Evolutionary conservation across 352 stramenopile genomes (phyloP).

Genomic region (Phytopythium helicoides): DNA sequence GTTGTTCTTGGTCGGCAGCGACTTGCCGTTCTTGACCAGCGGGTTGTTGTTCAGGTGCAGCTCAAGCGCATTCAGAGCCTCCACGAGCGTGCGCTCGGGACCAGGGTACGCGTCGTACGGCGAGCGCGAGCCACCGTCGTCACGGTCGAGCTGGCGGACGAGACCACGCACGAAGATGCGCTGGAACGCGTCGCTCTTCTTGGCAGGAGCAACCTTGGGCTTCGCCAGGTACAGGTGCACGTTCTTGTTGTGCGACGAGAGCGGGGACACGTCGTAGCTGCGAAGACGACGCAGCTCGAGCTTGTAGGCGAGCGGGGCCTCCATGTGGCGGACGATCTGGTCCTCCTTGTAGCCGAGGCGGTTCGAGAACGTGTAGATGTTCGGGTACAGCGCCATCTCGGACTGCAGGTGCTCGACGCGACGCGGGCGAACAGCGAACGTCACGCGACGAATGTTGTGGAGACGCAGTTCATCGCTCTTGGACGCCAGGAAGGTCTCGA

Average conservation of each 20-base stretch:
- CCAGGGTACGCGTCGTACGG: slow-evolving; percentile 91
- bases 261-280: slow-evolving; percentile 96
- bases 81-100: slow-evolving; percentile 97
- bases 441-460: slow-evolving; percentile 88
- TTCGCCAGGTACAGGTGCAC: slow-evolving; percentile 98
- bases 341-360: slow-evolving; percentile 95
- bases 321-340: slow-evolving; percentile 97
- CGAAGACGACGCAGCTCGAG: slow-evolving; percentile 96
- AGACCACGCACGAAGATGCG: slow-evolving; percentile 97
- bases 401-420: slow-evolving; percentile 30
- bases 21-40: slow-evolving; percentile 50
- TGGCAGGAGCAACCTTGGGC: slow-evolving; percentile 81
- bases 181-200: slow-evolving; percentile 85
- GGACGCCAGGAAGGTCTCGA: slow-evolving; percentile 64
- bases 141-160: slow-evolving; percentile 87
- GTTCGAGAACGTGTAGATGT: slow-evolving; percentile 90
- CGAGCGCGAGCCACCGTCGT: slow-evolving; percentile 60
- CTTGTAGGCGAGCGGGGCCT: slow-evolving; percentile 97
- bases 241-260: slow-evolving; percentile 95
- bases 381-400: slow-evolving; percentile 79
- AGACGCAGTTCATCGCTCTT: slow-evolving; percentile 48
- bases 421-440: slow-evolving; percentile 79
- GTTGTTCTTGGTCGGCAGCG: slow-evolving; percentile 92
- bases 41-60: slow-evolving; percentile 93
- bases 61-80: slow-evolving; percentile 97